Evolutionary conservation across 2,329 filamentous ascomycete species (phyloP), one percentile per base, ranked within the genome.

Genomic region (Neonectria punicea): DNA sequence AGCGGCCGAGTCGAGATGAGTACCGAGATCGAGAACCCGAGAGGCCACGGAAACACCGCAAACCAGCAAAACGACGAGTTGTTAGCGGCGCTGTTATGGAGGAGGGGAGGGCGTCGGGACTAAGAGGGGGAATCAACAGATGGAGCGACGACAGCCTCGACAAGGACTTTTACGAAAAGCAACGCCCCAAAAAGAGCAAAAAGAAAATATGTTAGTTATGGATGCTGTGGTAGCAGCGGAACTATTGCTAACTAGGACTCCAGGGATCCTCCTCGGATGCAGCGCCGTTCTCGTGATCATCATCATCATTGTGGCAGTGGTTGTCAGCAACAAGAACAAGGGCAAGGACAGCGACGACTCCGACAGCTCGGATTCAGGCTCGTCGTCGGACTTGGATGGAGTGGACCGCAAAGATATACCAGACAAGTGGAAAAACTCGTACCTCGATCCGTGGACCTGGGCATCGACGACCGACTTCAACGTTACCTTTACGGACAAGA

Each of bases 381-480:
- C 68, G n/a, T 75, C 71, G 32, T 76, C 73, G 46, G 74, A 73
- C 61, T 79, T 92, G 4, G 78, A 83, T 66, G 83, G 83, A 25
- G 82, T 89, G 58, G 84, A 86, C 57, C 82, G 84, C 28, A 80
- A 82, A 68, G 86, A 84, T 62, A 87, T 93, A 54, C 92, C 92
- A 64, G 80, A 82, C 61, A 85, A 84, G 66, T 94, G 89, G 73
- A 89, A 88, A 78, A 93, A 90, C 14, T 93, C 92, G 2, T 90
- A 92, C 67, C 84, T 97, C 20, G 94, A 99, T 75, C 96, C 96
- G 0, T 97, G 93, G 78, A 90, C 91, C 2, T 99, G 96, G 96
- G 91, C 92, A 70, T 92, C 97, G 72, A 98, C 94, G 0, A 87
- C 85, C 0, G 93, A 94, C 74, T 97, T 98, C 83, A 99, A 99